Base-by-base conservation (phyloP, 1,284 basidiomycete genomes). In the Boletus holoroseus region DNA sequence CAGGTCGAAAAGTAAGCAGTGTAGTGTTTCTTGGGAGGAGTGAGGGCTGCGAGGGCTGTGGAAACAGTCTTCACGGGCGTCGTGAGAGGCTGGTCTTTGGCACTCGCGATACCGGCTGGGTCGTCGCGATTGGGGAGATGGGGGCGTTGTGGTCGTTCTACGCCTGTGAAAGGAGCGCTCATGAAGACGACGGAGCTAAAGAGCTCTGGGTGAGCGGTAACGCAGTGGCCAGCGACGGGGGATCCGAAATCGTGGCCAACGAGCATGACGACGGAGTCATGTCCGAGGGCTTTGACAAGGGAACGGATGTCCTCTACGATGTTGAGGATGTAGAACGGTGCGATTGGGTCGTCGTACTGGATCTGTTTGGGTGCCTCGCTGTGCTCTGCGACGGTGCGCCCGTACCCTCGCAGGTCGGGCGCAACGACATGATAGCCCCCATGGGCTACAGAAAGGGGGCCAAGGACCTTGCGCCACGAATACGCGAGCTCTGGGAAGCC, bases 401-500 rank as follows among this genome's bases (percentile, higher is more conserved):
- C 78, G 50, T 71, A 78, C 3, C 78, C 78, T 30, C 79, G 68
- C 39, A 76, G 68, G 54, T 81, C 79, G 12, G 76, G 78, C 1
- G 76, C 78, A 27, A 81, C 72, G 54, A 79, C 74, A 37, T 73
- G 71, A 59, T 74, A 80, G 3, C 78, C 80, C 12, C 42, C 37
- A 43, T 32, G 55, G 5, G 70, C 69, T 12, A 66, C 54, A 0
- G 77, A 63, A 28, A 83, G 71, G 1, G 80, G 79, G 1, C 65
- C 55, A 32, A 85, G 70, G 28, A 83, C 52, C 52, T 78, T 77
- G 18, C 82, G 73, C 81, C 81, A 83, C 8, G 82, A 83, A 58
- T 78, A 81, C 1, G 79, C 75, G 9, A 84, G 70, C 58, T 83
- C 82, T 11, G 83, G 82, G 60, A 84, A 84, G 34, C 82, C 83